Conservation (phyloP, 257 asterid genomes). For the Plantago ovata region DNA sequence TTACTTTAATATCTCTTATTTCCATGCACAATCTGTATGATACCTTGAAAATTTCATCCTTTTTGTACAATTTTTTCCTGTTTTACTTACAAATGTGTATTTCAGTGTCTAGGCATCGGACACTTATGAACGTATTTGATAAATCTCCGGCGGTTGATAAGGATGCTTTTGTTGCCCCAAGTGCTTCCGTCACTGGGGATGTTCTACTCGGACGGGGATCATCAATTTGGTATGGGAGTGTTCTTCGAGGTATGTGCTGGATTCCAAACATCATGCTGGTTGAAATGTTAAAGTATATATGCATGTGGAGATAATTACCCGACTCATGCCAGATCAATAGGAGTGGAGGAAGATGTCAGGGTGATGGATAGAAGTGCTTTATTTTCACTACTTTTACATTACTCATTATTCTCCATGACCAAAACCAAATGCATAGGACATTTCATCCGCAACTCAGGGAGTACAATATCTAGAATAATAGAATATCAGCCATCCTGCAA, state of each 20-base stretch:
- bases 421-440: too few species aligned
- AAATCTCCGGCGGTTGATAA: conserved; percentile 69
- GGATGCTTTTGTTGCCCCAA: conserved; percentile 77
- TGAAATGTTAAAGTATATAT: neutral
- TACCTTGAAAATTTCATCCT: conserved; percentile 9
- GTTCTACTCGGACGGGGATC: conserved; percentile 69
- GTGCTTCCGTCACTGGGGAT: conserved; percentile 80
- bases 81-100: conserved; percentile 14
- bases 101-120: conserved; percentile 83
- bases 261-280: neutral
- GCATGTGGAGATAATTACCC: neutral
- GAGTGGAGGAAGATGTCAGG: neutral
- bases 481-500: too few species aligned
- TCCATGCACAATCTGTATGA: conserved; percentile 3
- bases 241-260: conserved; percentile 60
- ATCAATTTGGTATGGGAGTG: conserved; percentile 87
- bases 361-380: neutral
- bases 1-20: neutral
- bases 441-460: too few species aligned
- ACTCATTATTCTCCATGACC: too few species aligned
- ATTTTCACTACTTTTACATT: too few species aligned
- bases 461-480: too few species aligned
- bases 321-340: neutral
- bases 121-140: conserved; percentile 61
- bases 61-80: conserved; percentile 1